Percentiles rank a stretch among this genome's conserved stretches.
phyloP scores from a whole-genome alignment of 768 basidiomycete species.

The Podaxis sp. region DNA sequence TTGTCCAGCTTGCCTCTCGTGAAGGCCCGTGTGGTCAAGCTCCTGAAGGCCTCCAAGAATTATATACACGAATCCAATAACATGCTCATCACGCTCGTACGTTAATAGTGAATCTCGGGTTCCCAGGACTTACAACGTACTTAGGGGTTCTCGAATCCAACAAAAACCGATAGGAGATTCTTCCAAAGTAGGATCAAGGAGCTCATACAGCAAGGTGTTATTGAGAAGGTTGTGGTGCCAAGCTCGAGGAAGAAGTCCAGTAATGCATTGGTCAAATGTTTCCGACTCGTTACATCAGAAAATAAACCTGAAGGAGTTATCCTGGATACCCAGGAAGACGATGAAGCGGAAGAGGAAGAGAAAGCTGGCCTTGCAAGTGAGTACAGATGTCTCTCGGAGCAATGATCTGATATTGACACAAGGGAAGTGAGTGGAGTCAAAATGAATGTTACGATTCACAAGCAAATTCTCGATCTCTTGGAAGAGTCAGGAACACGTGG shows the following conservation, averaged over 20 bases:
- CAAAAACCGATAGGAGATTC: conserved; percentile 78
- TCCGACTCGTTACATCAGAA: conserved; percentile 58
- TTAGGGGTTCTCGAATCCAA: conserved; percentile 76
- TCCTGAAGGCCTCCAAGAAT: conserved; percentile 70
- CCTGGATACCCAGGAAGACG: conserved; percentile 43
- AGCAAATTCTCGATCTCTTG: conserved; percentile 75
- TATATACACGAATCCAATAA: conserved; percentile 73
- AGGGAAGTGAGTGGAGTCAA: conserved; percentile 41
- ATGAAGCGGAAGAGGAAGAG: conserved; percentile 24
- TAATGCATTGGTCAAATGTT: conserved; percentile 57
- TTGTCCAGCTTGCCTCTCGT: conserved; percentile 75
- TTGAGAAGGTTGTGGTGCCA: conserved; percentile 76
- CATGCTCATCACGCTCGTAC: conserved; percentile 73
- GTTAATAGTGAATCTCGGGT: conserved; percentile 24
- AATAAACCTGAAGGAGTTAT: conserved; percentile 35
- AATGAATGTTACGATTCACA: conserved; percentile 68
- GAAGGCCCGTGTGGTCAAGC: conserved; percentile 65
- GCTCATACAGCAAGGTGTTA: conserved; percentile 67
- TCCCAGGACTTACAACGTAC: background rate
- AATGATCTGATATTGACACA: background rate
- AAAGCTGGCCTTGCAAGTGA: conserved; percentile 37
- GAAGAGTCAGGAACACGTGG: conserved; percentile 67
- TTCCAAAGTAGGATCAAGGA: conserved; percentile 75
- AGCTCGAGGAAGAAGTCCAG: conserved; percentile 48
- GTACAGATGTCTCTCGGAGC: background rate